Percentiles rank a stretch among this genome's conserved stretches.
Evolutionary conservation across 495 filamentous ascomycete genomes (phyloP).

Genomic region (Pyrenula aspistea): DNA sequence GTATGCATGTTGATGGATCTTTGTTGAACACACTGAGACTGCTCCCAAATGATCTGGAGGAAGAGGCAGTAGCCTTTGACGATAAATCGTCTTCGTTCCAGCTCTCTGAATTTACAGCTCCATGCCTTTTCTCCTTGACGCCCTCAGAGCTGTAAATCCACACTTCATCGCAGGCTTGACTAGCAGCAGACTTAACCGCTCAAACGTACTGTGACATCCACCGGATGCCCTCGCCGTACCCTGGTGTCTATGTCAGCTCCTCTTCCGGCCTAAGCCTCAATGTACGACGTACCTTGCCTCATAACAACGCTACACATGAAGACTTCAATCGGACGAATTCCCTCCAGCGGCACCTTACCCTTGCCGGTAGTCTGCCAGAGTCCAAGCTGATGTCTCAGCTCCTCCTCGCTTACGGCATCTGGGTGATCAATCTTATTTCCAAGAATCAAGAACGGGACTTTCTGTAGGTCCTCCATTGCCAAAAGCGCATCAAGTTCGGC

Average conservation of each 20-base stretch:
- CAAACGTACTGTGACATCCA: slow-evolving; percentile 45
- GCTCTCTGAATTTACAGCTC: no score
- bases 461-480: slow-evolving; percentile 82
- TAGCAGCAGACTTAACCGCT: no score
- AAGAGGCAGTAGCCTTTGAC: no score
- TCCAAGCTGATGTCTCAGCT: slow-evolving; percentile 78
- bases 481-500: slow-evolving; percentile 90
- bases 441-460: slow-evolving; percentile 89
- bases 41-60: no score
- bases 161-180: no score
- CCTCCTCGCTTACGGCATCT: slow-evolving; percentile 86
- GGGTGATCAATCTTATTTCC: slow-evolving; percentile 99
- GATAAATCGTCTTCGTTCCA: no score
- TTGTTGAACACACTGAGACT: no score
- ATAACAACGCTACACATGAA: slow-evolving; percentile 99
- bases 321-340: slow-evolving; percentile 90
- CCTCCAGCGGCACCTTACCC: slow-evolving; percentile 86
- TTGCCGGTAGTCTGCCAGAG: slow-evolving; percentile 96
- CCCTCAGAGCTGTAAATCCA: no score
- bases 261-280: neutral
- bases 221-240: slow-evolving; percentile 42
- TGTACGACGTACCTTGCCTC: slow-evolving; percentile 62
- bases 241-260: slow-evolving; percentile 13
- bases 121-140: no score
- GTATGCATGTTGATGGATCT: no score